Evolutionary conservation across 228 moss, liverwort and hornwort species (phyloP).

Genomic region (Sphagnum magellanicum): DNA sequence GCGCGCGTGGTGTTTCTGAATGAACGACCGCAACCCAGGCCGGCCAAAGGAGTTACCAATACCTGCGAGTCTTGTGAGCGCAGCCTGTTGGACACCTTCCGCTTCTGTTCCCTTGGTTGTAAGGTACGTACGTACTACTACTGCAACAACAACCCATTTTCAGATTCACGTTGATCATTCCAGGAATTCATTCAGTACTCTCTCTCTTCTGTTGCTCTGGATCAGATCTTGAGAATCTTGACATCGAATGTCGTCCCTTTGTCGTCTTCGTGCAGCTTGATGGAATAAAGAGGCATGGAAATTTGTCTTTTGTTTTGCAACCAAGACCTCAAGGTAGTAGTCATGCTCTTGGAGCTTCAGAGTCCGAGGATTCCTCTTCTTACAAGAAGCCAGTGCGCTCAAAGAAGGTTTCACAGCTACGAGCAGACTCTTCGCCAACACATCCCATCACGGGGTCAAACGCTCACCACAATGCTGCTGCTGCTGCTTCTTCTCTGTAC

Average conservation of each 20-base stretch:
- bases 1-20: slow-evolving; percentile 65
- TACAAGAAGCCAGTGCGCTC: slow-evolving; percentile 54
- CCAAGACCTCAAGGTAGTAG: slow-evolving; percentile 41
- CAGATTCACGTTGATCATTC: not conserved
- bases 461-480: slow-evolving; percentile 25
- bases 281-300: slow-evolving; percentile 45
- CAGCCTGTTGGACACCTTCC: slow-evolving; percentile 59
- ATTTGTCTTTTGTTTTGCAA: slow-evolving; percentile 45
- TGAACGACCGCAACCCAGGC: slow-evolving; percentile 54
- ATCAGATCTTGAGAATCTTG: not conserved
- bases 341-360: slow-evolving; percentile 25
- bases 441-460: slow-evolving; percentile 29
- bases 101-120: slow-evolving; percentile 62
- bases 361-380: slow-evolving; percentile 54
- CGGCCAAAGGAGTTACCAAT: slow-evolving; percentile 63
- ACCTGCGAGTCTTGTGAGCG: slow-evolving; percentile 64
- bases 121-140: slow-evolving; percentile 40
- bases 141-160: not conserved
- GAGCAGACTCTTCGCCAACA: slow-evolving; percentile 20
- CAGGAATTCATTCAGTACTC: not conserved
- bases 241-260: not conserved
- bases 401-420: slow-evolving; percentile 52
- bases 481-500: slow-evolving; percentile 17
- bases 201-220: not conserved
- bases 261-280: slow-evolving; percentile 24